A percentile compares a stretch with the other conserved stretches of the same genome.
These are phyloP conservation scores for Jamesozyma piceae DNA, from an alignment of 805 yeast species.

Conservation along the genomic window DNA sequence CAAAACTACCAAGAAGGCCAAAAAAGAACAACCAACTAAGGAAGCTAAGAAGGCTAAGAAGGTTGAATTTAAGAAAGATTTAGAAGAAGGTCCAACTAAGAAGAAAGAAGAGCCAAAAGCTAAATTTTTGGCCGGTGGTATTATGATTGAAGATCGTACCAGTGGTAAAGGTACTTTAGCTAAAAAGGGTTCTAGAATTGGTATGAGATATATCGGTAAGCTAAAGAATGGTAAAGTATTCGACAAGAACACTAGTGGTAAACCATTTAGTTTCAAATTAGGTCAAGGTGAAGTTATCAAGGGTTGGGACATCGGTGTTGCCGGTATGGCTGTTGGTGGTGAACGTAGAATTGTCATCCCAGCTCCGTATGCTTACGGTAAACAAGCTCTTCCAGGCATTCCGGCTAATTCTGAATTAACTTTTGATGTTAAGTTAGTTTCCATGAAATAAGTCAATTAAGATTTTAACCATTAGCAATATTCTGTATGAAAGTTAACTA, in stretches of 20 bases:
- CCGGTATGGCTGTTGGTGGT: slow-evolving; percentile 97
- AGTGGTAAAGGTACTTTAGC: slow-evolving; percentile 82
- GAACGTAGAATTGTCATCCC: slow-evolving; percentile 97
- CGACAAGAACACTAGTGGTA: slow-evolving; percentile 95
- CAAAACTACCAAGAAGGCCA: slow-evolving; percentile 25
- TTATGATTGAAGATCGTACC: slow-evolving; percentile 84
- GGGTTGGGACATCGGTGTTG: slow-evolving; percentile 98
- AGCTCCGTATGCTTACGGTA: slow-evolving; percentile 93
- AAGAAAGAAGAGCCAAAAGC: slow-evolving; percentile 39
- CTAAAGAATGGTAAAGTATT: slow-evolving; percentile 92
- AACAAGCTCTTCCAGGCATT: slow-evolving; percentile 87
- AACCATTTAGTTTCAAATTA: slow-evolving; percentile 82
- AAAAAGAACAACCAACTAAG: slow-evolving; percentile 26
- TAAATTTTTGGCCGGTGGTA: slow-evolving; percentile 86
- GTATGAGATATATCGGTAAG: slow-evolving; percentile 96
- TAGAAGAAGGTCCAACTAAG: slow-evolving; percentile 91
- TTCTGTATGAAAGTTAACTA: background rate
- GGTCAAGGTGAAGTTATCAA: slow-evolving; percentile 98
- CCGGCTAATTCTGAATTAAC: slow-evolving; percentile 96
- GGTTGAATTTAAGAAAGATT: slow-evolving; percentile 81
- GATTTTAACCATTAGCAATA: background rate
- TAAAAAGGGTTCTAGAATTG: slow-evolving; percentile 81
- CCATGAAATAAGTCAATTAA: slow-evolving; percentile 54
- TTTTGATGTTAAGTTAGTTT: slow-evolving; percentile 88
- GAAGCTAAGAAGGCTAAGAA: slow-evolving; percentile 47